Evolutionary conservation across 768 basidiomycete genomes (phyloP).

Genomic region (Lyophyllum decastes): DNA sequence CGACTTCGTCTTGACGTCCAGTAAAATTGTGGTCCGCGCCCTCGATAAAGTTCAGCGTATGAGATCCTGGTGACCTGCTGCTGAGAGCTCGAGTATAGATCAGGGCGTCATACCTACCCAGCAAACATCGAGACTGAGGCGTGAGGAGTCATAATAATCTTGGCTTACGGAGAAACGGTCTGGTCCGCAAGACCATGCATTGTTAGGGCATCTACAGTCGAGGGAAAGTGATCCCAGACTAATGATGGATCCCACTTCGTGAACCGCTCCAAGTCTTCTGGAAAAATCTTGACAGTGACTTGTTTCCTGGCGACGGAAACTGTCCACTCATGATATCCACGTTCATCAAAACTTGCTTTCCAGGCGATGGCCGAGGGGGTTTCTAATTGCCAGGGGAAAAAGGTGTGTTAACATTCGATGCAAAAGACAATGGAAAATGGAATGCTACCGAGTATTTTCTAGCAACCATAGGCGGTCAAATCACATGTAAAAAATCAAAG

Average conservation of each 20-base stretch:
- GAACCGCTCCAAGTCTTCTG: slow-evolving; percentile 63
- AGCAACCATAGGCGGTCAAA: neutral
- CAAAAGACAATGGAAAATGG: slow-evolving; percentile 8
- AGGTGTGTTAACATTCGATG: slow-evolving; percentile 7
- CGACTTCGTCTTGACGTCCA: slow-evolving; percentile 66
- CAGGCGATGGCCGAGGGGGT: slow-evolving; percentile 35
- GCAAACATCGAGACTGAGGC: neutral
- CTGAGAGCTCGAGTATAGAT: slow-evolving; percentile 69
- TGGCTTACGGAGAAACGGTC: slow-evolving; percentile 68
- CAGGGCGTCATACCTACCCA: slow-evolving; percentile 64
- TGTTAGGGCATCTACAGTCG: slow-evolving; percentile 64
- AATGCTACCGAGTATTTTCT: slow-evolving; percentile 47
- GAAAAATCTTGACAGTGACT: slow-evolving; percentile 51
- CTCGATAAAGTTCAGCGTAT: slow-evolving; percentile 70
- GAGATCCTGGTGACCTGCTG: slow-evolving; percentile 61
- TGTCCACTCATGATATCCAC: slow-evolving; percentile 66
- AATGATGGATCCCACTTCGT: slow-evolving; percentile 64
- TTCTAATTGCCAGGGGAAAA: slow-evolving; percentile 23
- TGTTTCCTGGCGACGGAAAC: slow-evolving; percentile 66
- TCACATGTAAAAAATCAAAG: neutral
- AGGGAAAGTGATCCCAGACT: slow-evolving; percentile 71
- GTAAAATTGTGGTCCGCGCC: slow-evolving; percentile 81
- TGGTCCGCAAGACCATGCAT: slow-evolving; percentile 74
- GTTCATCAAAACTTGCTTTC: slow-evolving; percentile 49
- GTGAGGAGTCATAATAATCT: neutral